Conservation (phyloP, 345 rosid genomes). For the Salix suchowensis region DNA sequence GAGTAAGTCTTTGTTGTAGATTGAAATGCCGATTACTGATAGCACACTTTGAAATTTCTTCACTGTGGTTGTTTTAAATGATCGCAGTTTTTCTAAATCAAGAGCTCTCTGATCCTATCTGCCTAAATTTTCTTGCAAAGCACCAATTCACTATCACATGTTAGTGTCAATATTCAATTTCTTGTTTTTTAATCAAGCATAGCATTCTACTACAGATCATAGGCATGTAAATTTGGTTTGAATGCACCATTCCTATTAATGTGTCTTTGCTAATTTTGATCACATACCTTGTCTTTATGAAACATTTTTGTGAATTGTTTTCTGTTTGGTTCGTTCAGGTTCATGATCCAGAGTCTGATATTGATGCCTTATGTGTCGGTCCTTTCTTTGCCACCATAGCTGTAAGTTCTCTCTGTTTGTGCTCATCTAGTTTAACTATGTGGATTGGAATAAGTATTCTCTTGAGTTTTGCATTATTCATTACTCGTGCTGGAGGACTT, state of each 20-base stretch:
- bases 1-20: constrained; percentile 25
- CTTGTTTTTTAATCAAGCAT: too few species aligned
- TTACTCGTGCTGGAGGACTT: constrained; percentile 44
- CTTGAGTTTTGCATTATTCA: neutral
- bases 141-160: too few species aligned
- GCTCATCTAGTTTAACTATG: neutral
- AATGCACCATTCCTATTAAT: neutral
- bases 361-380: constrained; percentile 52
- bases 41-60: neutral
- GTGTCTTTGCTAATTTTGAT: neutral
- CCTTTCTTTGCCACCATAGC: constrained; percentile 50
- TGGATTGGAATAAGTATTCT: neutral
- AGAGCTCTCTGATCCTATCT: neutral
- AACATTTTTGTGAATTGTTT: neutral
- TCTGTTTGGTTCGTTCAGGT: constrained; percentile 27
- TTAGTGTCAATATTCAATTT: too few species aligned
- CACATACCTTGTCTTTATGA: too few species aligned
- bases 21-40: neutral
- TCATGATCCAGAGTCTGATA: constrained; percentile 56
- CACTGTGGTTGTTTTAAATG: neutral
- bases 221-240: too few species aligned
- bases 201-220: too few species aligned
- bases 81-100: too few species aligned
- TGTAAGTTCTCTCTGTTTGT: constrained; percentile 28
- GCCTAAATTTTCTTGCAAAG: neutral